These are phyloP conservation scores for Zymoseptoria crescenta DNA, from an alignment of 2,329 filamentous ascomycete species.

Conservation along the genomic window DNA sequence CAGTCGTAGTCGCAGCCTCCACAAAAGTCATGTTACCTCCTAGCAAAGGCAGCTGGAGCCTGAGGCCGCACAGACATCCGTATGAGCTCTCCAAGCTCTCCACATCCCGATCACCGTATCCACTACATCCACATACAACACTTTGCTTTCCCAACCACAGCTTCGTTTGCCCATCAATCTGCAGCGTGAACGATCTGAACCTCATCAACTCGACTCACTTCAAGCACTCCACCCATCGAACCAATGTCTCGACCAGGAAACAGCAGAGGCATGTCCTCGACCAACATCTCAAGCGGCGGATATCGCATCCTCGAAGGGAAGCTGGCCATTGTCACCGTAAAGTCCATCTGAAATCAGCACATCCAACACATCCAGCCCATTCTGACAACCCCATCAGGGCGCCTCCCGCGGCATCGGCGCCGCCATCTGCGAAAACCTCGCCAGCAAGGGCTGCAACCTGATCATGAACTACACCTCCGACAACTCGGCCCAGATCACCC, in stretches of 20 bases:
- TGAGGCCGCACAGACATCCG: too few species aligned
- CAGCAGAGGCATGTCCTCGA: conserved; percentile 8
- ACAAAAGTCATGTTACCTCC: too few species aligned
- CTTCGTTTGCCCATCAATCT: too few species aligned
- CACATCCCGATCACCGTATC: too few species aligned
- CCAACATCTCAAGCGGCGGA: conserved; percentile 10
- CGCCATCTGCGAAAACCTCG: conserved; percentile 60
- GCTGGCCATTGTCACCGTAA: conserved; percentile 61
- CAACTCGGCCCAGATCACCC: conserved; percentile 46
- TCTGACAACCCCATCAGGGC: conserved; percentile 34
- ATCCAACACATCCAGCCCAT: background rate
- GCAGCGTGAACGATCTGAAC: too few species aligned
- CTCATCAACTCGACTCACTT: too few species aligned
- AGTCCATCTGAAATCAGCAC: background rate
- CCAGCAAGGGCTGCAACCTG: conserved; percentile 61
- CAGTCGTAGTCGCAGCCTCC: too few species aligned
- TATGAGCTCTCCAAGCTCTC: too few species aligned
- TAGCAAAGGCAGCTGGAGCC: too few species aligned
- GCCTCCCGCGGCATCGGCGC: conserved; percentile 72
- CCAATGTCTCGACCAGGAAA: conserved; percentile 16
- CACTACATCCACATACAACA: too few species aligned
- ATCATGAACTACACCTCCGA: conserved; percentile 65
- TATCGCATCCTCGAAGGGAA: conserved; percentile 54
- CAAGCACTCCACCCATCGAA: too few species aligned
- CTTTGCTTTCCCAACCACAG: too few species aligned